Base-by-base conservation (phyloP, 208 protist species). In the Lotmaria passim region DNA sequence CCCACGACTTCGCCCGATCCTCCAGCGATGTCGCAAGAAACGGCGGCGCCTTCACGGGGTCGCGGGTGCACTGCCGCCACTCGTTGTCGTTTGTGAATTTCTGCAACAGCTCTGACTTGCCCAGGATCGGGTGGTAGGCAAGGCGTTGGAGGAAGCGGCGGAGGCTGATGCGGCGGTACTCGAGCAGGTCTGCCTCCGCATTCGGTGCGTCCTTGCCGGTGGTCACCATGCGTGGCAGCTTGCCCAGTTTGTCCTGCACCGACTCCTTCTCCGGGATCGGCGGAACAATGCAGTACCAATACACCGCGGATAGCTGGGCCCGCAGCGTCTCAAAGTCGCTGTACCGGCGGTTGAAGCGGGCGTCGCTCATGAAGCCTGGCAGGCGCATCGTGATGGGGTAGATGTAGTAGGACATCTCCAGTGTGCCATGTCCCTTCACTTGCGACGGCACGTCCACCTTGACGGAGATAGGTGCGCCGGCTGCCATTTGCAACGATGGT, bases 261-360 rank as follows among this genome's bases (percentile, higher is more conserved):
- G 57, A 71, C 59, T 93, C 88, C 82, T 98, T 98, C 71, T 93
- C 87, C 0, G 94, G 94, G 28, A 98, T 87, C 15, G 92, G 92
- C 11, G 94, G 92, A 17, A 95, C 69, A 38, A 98, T 88, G 69
- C 88, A 93, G 68, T 79, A 91, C 69, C 86, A 90, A 48, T 89
- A 89, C 44, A 56, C 44, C 24, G 81, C 84, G 26, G 67, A 68
- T 15, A 98, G 76, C 64, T 89, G 84, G 7, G 75, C 71, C 34
- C 89, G 85, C 23, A 98, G 80, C 64, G 81, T 73, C 60, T 92
- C 86, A 59, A 98, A 98, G 78, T 98, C 94, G 47, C 75, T 91
- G 75, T 97, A 98, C 30, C 94, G 86, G 24, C 94, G 86, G 53
- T 71, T 76, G 39, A 83, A 86, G 11, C 58, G 47, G 23, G 50